phyloP scores from a whole-genome alignment of 257 asterid species.

The Petunia secreta region DNA sequence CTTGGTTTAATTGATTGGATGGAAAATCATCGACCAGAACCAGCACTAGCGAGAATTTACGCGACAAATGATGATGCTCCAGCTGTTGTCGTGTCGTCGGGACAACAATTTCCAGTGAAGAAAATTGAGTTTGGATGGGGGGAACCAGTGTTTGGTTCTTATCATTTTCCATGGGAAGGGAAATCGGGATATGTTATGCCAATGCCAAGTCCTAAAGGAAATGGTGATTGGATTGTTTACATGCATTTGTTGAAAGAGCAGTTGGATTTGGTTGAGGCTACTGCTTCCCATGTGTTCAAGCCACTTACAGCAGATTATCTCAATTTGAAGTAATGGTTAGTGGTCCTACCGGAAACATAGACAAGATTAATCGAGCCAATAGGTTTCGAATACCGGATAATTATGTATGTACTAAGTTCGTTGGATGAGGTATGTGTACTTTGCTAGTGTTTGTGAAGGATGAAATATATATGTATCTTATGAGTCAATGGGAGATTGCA shows the following conservation, averaged over 20 bases:
- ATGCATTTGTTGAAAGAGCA: slow-evolving; percentile 58
- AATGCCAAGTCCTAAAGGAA: slow-evolving; percentile 60
- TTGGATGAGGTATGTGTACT: too few relatives aligned
- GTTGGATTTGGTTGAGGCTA: slow-evolving; percentile 52
- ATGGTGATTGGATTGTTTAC: slow-evolving; percentile 80
- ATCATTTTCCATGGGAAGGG: slow-evolving; percentile 74
- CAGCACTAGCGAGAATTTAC: slow-evolving; percentile 48
- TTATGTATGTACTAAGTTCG: too few relatives aligned
- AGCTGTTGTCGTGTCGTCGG: slow-evolving; percentile 68
- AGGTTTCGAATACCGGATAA: too few relatives aligned
- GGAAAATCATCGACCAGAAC: slow-evolving; percentile 72
- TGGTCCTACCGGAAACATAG: background rate
- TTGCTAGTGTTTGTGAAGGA: too few relatives aligned
- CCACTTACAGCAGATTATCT: slow-evolving; percentile 52
- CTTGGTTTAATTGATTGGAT: slow-evolving; percentile 71
- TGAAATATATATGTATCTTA: too few relatives aligned
- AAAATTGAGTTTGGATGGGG: slow-evolving; percentile 77
- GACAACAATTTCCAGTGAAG: slow-evolving; percentile 49
- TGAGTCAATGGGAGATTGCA: too few relatives aligned
- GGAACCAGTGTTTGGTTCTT: slow-evolving; percentile 56
- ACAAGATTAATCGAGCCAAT: too few relatives aligned
- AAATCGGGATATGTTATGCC: slow-evolving; percentile 77
- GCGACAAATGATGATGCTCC: slow-evolving; percentile 44
- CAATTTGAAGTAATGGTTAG: background rate
- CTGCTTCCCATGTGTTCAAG: slow-evolving; percentile 50